These are phyloP conservation scores for Zygotorulaspora chibaensis DNA, from an alignment of 805 yeast genomes.

Conservation along the genomic window DNA sequence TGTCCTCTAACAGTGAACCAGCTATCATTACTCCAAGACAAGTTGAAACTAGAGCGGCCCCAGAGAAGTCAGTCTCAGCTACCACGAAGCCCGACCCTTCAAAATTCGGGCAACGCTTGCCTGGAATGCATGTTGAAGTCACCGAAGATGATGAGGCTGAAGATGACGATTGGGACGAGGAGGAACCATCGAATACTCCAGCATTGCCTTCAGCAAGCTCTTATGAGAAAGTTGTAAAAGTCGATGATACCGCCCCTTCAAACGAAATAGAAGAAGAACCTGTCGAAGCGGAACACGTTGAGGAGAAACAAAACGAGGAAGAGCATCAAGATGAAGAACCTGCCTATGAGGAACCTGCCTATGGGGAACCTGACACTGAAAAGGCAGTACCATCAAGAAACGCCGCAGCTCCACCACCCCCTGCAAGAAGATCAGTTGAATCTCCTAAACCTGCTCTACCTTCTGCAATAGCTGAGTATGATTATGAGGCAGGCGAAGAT, in stretches of 20 bases:
- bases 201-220: constrained; percentile 15
- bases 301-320: constrained; percentile 18
- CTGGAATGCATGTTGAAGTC: constrained; percentile 32
- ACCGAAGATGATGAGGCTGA: constrained; percentile 21
- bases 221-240: not conserved
- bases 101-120: constrained; percentile 32
- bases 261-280: constrained; percentile 14
- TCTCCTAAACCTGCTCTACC: constrained; percentile 19
- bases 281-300: constrained; percentile 12
- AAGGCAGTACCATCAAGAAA: constrained; percentile 27
- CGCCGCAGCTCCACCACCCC: constrained; percentile 32
- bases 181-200: constrained; percentile 19
- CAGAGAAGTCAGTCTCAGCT: constrained; percentile 19
- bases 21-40: constrained; percentile 30
- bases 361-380: constrained; percentile 18
- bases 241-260: not conserved
- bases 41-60: constrained; percentile 13
- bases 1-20: constrained; percentile 19
- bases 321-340: constrained; percentile 14
- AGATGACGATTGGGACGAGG: constrained; percentile 27
- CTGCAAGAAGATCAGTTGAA: constrained; percentile 23
- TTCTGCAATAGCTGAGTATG: constrained; percentile 77
- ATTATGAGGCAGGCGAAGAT: constrained; percentile 88
- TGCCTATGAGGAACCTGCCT: constrained; percentile 26
- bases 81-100: constrained; percentile 17